Evolutionary conservation across 148 eudicot species (phyloP).

Genomic region (Camellia japonica): DNA sequence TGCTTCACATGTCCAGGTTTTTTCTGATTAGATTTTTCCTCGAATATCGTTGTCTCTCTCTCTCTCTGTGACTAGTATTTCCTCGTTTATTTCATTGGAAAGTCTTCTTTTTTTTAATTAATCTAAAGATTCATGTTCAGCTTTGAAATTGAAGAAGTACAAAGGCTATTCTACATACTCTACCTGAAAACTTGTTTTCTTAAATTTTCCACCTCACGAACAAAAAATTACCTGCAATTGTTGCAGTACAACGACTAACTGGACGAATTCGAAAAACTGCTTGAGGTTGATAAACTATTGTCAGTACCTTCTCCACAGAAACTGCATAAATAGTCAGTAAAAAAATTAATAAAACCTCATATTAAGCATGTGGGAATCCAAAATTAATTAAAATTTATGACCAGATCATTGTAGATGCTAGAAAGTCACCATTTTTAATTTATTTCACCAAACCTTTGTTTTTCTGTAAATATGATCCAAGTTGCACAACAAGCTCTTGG

Average conservation of each 20-base stretch:
- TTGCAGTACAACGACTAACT: constrained; percentile 90
- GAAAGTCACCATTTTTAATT: not conserved
- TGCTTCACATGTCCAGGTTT: too few species aligned
- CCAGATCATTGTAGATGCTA: constrained; percentile 7
- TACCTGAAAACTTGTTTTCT: too few species aligned
- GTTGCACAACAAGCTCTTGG: constrained; percentile 67
- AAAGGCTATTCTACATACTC: too few species aligned
- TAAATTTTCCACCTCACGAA: too few species aligned
- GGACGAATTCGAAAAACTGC: constrained; percentile 95
- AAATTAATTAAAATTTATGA: not conserved
- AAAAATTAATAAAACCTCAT: not conserved
- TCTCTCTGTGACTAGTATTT: too few species aligned
- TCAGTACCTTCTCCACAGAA: constrained; percentile 93
- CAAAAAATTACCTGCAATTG: constrained; percentile 66
- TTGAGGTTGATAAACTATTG: constrained; percentile 93
- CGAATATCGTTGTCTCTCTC: too few species aligned
- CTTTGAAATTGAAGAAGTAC: too few species aligned
- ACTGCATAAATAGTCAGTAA: constrained; percentile 40
- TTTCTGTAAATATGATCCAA: constrained; percentile 72
- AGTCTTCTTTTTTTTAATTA: too few species aligned
- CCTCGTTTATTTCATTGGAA: too few species aligned
- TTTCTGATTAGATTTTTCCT: too few species aligned
- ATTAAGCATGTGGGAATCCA: not conserved
- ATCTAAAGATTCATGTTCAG: too few species aligned
- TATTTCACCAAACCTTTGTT: constrained; percentile 55